Evolutionary conservation across 192 early-diverging fungal genomes (phyloP).

Genomic region (Thoreauomyces humboldtii): DNA sequence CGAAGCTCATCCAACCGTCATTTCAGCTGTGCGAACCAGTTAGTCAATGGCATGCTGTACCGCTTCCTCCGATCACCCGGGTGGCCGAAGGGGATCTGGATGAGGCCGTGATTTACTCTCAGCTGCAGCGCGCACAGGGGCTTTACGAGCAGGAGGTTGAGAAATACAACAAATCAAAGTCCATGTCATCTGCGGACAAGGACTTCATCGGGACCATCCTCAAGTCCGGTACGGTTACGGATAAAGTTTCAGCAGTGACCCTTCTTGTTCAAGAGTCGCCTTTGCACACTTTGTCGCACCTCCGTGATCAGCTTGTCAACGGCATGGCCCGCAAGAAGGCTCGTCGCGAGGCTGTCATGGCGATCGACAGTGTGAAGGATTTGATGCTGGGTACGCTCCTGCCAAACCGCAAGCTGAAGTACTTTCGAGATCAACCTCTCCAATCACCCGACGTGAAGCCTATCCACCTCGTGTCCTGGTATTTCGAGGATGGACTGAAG

Average conservation of each 20-base stretch:
- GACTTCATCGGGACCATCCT: conserved; percentile 86
- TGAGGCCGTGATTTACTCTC: conserved; percentile 20
- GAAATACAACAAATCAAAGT: conserved; percentile 38
- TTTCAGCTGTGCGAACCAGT: conserved; percentile 29
- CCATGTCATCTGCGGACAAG: conserved; percentile 73
- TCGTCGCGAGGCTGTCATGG: conserved; percentile 80
- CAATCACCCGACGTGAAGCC: conserved; percentile 54
- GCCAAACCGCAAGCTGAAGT: conserved; percentile 85
- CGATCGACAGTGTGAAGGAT: conserved; percentile 87
- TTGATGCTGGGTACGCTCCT: conserved; percentile 78
- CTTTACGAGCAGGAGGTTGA: conserved; percentile 68
- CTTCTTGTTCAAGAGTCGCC: conserved; percentile 91
- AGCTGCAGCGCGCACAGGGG: conserved; percentile 52
- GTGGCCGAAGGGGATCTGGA: conserved; percentile 3
- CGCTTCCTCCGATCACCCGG: conserved; percentile 25
- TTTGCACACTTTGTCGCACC: conserved; percentile 74
- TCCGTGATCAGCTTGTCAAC: conserved; percentile 61
- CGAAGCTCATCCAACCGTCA: neutral
- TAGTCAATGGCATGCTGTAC: conserved; percentile 30
- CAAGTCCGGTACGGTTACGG: conserved; percentile 86
- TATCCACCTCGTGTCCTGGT: conserved; percentile 84
- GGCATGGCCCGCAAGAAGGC: conserved; percentile 88
- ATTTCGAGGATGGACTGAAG: conserved; percentile 93
- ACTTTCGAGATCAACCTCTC: conserved; percentile 90
- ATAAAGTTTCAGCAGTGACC: conserved; percentile 91